A percentile compares a stretch with the other conserved stretches of the same genome.
phyloP scores from a whole-genome alignment of 441 rosid genomes.

The Gossypium trilobum region DNA sequence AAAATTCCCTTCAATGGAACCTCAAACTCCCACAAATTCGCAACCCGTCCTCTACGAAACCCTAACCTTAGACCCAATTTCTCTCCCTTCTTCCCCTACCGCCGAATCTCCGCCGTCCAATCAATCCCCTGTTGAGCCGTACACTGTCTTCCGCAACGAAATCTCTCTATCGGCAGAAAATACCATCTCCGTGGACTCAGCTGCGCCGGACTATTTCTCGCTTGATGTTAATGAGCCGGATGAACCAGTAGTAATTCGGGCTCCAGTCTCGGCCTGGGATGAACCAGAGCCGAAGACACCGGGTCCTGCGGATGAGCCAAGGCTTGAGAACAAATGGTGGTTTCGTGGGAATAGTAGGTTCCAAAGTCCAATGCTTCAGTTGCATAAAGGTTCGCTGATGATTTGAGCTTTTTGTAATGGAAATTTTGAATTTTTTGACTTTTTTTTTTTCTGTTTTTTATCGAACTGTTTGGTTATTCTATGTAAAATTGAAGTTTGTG shows the following conservation, averaged over 20 bases:
- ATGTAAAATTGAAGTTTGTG: not conserved
- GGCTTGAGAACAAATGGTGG: slow-evolving; percentile 51
- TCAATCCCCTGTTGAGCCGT: slow-evolving; percentile 24
- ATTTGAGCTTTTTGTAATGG: not conserved
- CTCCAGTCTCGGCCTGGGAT: not conserved
- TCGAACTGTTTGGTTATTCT: not conserved
- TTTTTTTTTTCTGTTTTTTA: not conserved
- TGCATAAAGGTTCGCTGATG: slow-evolving; percentile 60
- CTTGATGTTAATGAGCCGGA: slow-evolving; percentile 37
- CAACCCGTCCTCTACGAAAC: slow-evolving; percentile 43
- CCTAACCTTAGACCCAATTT: slow-evolving; percentile 51
- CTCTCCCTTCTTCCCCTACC: slow-evolving; percentile 16
- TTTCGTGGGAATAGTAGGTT: slow-evolving; percentile 54
- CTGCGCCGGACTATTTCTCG: slow-evolving; percentile 58
- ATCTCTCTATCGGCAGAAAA: slow-evolving; percentile 37
- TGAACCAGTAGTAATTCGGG: slow-evolving; percentile 7
- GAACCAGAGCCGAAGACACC: slow-evolving; percentile 30
- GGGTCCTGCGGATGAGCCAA: slow-evolving; percentile 21
- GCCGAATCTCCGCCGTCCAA: slow-evolving; percentile 24
- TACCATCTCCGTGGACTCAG: slow-evolving; percentile 24
- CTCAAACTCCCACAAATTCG: slow-evolving; percentile 19
- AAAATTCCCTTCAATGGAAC: slow-evolving; percentile 30
- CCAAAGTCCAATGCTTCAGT: slow-evolving; percentile 77
- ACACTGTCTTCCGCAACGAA: slow-evolving; percentile 62
- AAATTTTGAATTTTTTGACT: not conserved